Conservation (phyloP, 768 basidiomycete genomes). For the Termitomyces sp. region DNA sequence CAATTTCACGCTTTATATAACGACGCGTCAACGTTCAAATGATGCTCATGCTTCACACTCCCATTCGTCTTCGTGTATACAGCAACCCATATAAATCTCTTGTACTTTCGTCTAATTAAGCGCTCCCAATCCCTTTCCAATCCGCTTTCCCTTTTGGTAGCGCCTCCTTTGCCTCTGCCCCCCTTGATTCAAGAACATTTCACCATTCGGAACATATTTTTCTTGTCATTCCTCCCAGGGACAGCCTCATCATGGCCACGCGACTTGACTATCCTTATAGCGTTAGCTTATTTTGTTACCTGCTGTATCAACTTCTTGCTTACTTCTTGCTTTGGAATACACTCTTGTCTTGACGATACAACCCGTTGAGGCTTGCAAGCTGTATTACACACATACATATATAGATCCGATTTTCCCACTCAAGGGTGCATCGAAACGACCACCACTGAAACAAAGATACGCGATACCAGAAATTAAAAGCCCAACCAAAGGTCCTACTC, state of each 20-base stretch:
- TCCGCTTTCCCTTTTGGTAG: background rate
- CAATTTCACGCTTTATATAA: background rate
- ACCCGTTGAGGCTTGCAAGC: background rate
- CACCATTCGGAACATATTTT: background rate
- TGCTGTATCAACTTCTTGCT: conserved; percentile 7
- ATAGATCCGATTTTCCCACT: background rate
- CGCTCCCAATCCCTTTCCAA: background rate
- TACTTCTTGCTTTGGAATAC: conserved; percentile 2
- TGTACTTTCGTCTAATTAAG: conserved; percentile 11
- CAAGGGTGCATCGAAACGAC: background rate
- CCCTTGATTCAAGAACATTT: background rate
- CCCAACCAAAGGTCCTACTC: background rate
- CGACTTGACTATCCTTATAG: background rate
- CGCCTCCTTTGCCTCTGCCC: background rate
- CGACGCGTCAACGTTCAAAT: background rate
- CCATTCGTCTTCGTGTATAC: conserved; percentile 9
- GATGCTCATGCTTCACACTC: conserved; percentile 1
- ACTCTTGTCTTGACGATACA: conserved; percentile 1
- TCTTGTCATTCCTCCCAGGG: background rate
- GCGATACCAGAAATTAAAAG: background rate
- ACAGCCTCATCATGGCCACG: background rate
- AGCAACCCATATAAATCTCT: background rate
- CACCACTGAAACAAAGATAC: background rate
- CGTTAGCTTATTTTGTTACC: conserved; percentile 1
- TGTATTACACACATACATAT: background rate